A percentile compares a stretch with the other conserved stretches of the same genome.
Evolutionary conservation across 345 rosid species (phyloP).

Genomic region (Psidium friedrichsthalianum): DNA sequence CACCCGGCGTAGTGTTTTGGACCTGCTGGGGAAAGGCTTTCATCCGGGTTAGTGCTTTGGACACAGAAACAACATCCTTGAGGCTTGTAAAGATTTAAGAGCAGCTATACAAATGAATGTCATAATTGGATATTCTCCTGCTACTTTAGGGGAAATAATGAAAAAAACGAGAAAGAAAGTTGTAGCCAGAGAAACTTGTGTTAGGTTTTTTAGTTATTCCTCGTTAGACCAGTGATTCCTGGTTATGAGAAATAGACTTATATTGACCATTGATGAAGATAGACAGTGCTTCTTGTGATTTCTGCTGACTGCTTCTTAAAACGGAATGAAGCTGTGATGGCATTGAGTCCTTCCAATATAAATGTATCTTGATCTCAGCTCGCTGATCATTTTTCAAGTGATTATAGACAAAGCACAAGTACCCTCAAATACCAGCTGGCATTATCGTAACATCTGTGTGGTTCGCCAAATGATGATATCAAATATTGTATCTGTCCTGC

Average conservation of each 20-base stretch:
- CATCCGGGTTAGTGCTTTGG: constrained; percentile 87
- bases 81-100: constrained; percentile 91
- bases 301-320: neutral
- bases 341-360: neutral
- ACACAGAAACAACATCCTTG: constrained; percentile 69
- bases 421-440: neutral
- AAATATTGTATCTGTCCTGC: fast-evolving
- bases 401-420: neutral
- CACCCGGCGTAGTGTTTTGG: constrained; percentile 94
- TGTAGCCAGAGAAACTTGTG: neutral
- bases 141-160: neutral
- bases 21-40: constrained; percentile 96
- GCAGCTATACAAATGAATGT: constrained; percentile 57
- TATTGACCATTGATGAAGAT: neutral
- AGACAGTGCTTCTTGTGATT: neutral
- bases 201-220: neutral
- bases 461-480: neutral
- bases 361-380: neutral
- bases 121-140: neutral
- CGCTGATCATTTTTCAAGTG: neutral
- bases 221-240: neutral
- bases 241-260: neutral
- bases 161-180: too few species aligned
- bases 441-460: neutral
- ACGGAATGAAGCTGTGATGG: neutral